These are phyloP conservation scores for Zalaria sp. DNA, from an alignment of 2,329 filamentous ascomycete species.

Conservation along the genomic window DNA sequence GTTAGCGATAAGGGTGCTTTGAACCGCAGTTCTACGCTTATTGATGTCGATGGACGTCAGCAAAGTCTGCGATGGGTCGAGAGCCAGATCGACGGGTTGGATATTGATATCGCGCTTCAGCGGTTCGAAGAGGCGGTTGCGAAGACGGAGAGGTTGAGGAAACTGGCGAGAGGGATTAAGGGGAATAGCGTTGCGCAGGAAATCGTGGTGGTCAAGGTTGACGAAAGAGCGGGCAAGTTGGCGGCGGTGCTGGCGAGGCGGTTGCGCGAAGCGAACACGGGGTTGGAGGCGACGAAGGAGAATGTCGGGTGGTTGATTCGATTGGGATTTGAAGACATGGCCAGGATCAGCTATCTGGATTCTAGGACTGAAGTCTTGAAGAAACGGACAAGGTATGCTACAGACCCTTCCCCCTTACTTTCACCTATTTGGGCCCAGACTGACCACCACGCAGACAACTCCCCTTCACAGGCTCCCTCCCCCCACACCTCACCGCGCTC, in stretches of 20 bases:
- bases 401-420: constrained; percentile 11
- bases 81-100: constrained; percentile 84
- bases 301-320: constrained; percentile 75
- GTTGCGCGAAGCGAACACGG: constrained; percentile 63
- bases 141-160: constrained; percentile 72
- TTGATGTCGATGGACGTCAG: constrained; percentile 93
- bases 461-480: constrained; percentile 86
- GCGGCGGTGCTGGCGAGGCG: constrained; percentile 64
- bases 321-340: constrained; percentile 80
- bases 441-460: constrained; percentile 51
- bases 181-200: constrained; percentile 80
- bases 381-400: constrained; percentile 59
- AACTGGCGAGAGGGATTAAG: constrained; percentile 64
- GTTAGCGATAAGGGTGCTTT: constrained; percentile 6
- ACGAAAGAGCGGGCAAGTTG: constrained; percentile 66
- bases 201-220: constrained; percentile 81
- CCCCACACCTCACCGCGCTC: constrained; percentile 85
- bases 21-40: constrained; percentile 45
- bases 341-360: constrained; percentile 72
- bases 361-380: constrained; percentile 66
- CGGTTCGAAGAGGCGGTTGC: constrained; percentile 73
- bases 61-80: constrained; percentile 95
- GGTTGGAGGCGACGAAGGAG: constrained; percentile 61
- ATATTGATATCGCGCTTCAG: constrained; percentile 89
- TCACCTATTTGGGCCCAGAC: constrained; percentile 11